These are phyloP conservation scores for Candolleomyces efflorescens DNA, from an alignment of 768 basidiomycete species.

Conservation along the genomic window DNA sequence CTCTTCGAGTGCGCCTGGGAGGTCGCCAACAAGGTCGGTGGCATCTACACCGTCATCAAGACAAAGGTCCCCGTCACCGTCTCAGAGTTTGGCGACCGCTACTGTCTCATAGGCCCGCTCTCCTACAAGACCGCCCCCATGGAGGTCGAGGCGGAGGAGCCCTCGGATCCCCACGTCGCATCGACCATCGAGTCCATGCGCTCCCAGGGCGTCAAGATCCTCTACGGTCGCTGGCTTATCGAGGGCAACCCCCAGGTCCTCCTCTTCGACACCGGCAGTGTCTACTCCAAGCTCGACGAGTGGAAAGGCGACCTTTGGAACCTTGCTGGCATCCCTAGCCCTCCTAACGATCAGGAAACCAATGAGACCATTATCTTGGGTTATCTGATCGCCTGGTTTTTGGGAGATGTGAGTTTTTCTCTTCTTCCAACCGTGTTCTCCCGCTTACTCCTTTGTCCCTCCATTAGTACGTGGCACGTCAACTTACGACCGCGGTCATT, in stretches of 20 bases:
- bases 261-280: conserved; percentile 91
- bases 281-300: conserved; percentile 86
- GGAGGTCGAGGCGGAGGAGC: conserved; percentile 96
- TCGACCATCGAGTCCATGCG: conserved; percentile 79
- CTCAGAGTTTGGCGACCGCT: conserved; percentile 91
- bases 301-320: conserved; percentile 99
- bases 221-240: conserved; percentile 98
- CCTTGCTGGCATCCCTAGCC: conserved; percentile 94
- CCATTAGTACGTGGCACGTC: conserved; percentile 71
- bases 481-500: conserved; percentile 81
- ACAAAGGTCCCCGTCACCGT: conserved; percentile 99
- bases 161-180: conserved; percentile 75
- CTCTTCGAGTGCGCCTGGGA: conserved; percentile 98
- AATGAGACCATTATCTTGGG: conserved; percentile 98
- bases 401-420: conserved; percentile 77
- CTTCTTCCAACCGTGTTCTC: conserved; percentile 5
- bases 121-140: conserved; percentile 98
- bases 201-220: conserved; percentile 83
- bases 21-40: conserved; percentile 98
- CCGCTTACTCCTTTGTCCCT: background rate
- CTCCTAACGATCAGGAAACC: conserved; percentile 95
- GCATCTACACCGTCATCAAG: conserved; percentile 99
- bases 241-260: conserved; percentile 95
- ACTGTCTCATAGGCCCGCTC: conserved; percentile 96
- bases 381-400: conserved; percentile 98